phyloP scores from a whole-genome alignment of 225 moss, liverwort and hornwort species.

The Polytrichum formosum region DNA sequence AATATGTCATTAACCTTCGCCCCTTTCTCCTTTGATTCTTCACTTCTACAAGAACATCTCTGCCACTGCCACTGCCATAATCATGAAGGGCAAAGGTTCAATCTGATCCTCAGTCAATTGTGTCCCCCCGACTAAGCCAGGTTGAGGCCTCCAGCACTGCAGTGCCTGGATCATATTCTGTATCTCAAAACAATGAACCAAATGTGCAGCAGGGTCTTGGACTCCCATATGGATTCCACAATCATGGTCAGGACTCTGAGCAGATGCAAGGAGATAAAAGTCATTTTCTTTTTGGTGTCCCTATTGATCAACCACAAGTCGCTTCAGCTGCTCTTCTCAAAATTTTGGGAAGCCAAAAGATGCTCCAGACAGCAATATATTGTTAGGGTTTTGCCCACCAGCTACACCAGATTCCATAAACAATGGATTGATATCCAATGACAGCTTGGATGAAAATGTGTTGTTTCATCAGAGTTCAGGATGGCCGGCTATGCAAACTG shows the following conservation, averaged over 20 bases:
- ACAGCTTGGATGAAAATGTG: conserved; percentile 67
- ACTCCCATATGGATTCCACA: conserved; percentile 62
- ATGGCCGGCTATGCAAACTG: conserved; percentile 58
- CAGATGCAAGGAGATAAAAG: conserved; percentile 75
- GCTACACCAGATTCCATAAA: conserved; percentile 67
- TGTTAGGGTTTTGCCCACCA: conserved; percentile 60
- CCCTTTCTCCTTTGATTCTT: no score
- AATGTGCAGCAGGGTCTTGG: conserved; percentile 63
- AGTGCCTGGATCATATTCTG: conserved; percentile 41
- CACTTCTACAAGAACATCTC: no score
- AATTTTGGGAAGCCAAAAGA: conserved; percentile 61
- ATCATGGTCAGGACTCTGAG: conserved; percentile 68
- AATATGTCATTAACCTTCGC: no score
- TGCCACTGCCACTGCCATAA: no score
- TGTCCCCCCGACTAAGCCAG: conserved; percentile 48
- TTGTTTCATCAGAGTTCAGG: conserved; percentile 62
- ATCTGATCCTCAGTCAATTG: conserved; percentile 49
- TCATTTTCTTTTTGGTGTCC: conserved; percentile 67
- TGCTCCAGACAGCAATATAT: conserved; percentile 55
- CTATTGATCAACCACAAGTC: conserved; percentile 74
- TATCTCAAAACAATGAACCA: conserved; percentile 68
- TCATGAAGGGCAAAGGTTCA: no score
- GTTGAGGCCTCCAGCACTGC: conserved; percentile 50
- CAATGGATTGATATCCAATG: conserved; percentile 65
- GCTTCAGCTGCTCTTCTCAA: conserved; percentile 44